These are phyloP conservation scores for Candida anutae DNA, from an alignment of 1,139 yeast species.

Conservation along the genomic window DNA sequence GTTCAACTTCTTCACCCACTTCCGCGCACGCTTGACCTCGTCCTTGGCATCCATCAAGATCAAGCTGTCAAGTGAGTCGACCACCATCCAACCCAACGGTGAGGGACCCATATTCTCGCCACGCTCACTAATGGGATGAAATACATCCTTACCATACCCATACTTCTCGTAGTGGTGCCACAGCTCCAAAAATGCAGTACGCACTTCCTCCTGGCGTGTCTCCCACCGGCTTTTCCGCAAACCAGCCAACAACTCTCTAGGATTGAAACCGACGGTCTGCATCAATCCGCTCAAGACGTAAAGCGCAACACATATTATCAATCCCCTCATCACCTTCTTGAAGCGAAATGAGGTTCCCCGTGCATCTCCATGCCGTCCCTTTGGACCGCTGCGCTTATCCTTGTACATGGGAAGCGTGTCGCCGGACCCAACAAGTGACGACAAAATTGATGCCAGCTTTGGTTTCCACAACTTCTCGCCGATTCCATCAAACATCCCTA, in stretches of 20 bases:
- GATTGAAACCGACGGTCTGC: too few relatives aligned
- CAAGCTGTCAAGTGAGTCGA: conserved; percentile 82
- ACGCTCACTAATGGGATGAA: conserved; percentile 46
- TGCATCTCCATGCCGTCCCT: too few relatives aligned
- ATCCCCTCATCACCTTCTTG: too few relatives aligned
- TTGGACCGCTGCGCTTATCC: too few relatives aligned
- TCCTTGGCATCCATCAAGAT: conserved; percentile 69
- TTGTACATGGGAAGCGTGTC: not conserved
- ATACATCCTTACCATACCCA: conserved; percentile 81
- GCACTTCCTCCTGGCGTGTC: conserved; percentile 47
- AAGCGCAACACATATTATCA: too few relatives aligned
- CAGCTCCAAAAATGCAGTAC: conserved; percentile 58
- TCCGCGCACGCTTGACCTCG: conserved; percentile 55
- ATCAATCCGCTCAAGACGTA: too few relatives aligned
- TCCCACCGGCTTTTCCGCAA: conserved; percentile 21
- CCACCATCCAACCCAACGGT: conserved; percentile 94
- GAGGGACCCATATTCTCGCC: conserved; percentile 76
- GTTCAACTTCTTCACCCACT: conserved; percentile 61
- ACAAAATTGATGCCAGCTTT: not conserved
- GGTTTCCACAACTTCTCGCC: too few relatives aligned
- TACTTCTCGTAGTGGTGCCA: conserved; percentile 73
- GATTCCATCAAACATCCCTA: too few relatives aligned
- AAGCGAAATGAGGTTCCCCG: too few relatives aligned
- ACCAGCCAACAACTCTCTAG: too few relatives aligned
- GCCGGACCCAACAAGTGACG: not conserved